phyloP scores from a whole-genome alignment of 495 filamentous ascomycete genomes.

The Peziza echinospora region DNA sequence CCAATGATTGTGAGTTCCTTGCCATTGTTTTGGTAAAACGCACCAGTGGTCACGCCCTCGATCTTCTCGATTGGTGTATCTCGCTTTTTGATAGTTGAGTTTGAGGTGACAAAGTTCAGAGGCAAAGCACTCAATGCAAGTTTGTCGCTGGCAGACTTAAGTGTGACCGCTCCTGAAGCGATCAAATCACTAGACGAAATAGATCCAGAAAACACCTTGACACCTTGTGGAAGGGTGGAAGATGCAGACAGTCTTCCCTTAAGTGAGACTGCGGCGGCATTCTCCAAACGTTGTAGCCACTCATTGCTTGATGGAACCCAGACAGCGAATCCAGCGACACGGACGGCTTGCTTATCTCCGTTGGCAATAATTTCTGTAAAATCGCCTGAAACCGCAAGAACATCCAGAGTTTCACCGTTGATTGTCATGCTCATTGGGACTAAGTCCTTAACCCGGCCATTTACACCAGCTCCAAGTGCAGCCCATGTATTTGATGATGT shows the following conservation, averaged over 20 bases:
- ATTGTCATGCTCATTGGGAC: slow-evolving; percentile 65
- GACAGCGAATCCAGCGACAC: slow-evolving; percentile 56
- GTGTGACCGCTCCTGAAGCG: slow-evolving; percentile 44
- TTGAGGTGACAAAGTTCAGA: slow-evolving; percentile 27
- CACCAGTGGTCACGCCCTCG: slow-evolving; percentile 48
- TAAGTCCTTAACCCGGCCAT: slow-evolving; percentile 51
- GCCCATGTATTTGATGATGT: slow-evolving; percentile 45
- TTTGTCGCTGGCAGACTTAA: slow-evolving; percentile 31
- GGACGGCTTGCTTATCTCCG: slow-evolving; percentile 32
- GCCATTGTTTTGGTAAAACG: slow-evolving; percentile 44
- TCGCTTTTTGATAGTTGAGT: slow-evolving; percentile 30
- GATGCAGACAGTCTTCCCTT: slow-evolving; percentile 48
- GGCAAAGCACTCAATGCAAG: slow-evolving; percentile 31
- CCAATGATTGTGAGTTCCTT: slow-evolving; percentile 73
- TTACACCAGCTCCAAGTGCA: slow-evolving; percentile 65
- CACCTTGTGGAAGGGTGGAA: slow-evolving; percentile 36
- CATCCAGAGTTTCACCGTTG: slow-evolving; percentile 44
- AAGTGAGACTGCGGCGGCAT: slow-evolving; percentile 42
- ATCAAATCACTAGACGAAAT: slow-evolving; percentile 46
- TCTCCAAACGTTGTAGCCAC: slow-evolving; percentile 68
- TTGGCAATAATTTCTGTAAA: slow-evolving; percentile 54
- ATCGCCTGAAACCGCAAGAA: slow-evolving; percentile 57
- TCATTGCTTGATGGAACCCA: slow-evolving; percentile 83
- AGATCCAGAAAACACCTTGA: slow-evolving; percentile 54
- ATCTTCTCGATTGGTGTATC: slow-evolving; percentile 28